These are phyloP conservation scores for Fusarium liriodendri DNA, from an alignment of 2,329 filamentous ascomycete species.

Conservation along the genomic window DNA sequence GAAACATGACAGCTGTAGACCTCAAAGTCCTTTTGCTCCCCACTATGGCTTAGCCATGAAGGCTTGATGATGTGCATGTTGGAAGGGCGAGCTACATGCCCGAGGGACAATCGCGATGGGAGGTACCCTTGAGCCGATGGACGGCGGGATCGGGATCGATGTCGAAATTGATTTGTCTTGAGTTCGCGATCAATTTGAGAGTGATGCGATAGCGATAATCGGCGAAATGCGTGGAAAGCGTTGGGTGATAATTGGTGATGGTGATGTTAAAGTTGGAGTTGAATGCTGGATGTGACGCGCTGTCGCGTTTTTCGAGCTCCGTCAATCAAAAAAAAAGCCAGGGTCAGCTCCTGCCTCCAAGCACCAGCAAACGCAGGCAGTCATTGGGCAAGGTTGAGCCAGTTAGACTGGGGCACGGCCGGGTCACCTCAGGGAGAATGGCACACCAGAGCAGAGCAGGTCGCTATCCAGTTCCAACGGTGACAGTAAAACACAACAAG, in stretches of 20 bases:
- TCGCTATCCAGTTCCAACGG: not conserved
- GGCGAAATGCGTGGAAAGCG: not conserved
- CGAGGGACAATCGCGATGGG: slow-evolving; percentile 18
- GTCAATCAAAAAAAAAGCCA: slow-evolving; percentile 33
- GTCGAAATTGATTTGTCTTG: not conserved
- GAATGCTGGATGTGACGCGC: slow-evolving; percentile 33
- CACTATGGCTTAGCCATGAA: slow-evolving; percentile 94
- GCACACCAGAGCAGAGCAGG: not conserved
- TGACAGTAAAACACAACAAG: not conserved
- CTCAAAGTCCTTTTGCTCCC: slow-evolving; percentile 98
- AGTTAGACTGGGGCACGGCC: not conserved
- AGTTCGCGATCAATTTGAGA: slow-evolving; percentile 1
- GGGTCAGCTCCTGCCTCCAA: slow-evolving; percentile 25
- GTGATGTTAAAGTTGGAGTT: slow-evolving; percentile 20
- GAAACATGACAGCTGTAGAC: slow-evolving; percentile 99
- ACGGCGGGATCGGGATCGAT: not conserved
- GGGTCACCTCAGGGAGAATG: not conserved
- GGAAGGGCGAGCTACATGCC: slow-evolving; percentile 39
- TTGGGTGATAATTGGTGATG: slow-evolving; percentile 12
- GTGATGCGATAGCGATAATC: slow-evolving; percentile 3
- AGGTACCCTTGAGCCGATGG: not conserved
- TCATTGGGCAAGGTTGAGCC: slow-evolving; percentile 6
- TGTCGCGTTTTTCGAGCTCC: slow-evolving; percentile 37
- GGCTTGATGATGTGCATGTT: slow-evolving; percentile 91
- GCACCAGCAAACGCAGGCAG: not conserved